These are phyloP conservation scores for Colletotrichum musae DNA, from an alignment of 2,329 filamentous ascomycete species.

Conservation along the genomic window DNA sequence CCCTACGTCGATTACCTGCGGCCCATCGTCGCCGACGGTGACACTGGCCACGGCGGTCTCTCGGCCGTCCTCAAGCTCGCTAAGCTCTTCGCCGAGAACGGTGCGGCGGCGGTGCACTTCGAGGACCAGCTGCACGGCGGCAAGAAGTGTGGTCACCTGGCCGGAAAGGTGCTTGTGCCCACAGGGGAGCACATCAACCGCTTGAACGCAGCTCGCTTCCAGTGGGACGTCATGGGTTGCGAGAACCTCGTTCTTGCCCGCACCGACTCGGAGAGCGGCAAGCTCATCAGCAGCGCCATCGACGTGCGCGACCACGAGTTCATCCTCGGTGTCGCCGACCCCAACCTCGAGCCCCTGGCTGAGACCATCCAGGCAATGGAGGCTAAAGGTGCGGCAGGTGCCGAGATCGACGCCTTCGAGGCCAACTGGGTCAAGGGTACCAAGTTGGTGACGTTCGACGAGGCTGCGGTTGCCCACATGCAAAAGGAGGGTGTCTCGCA, in stretches of 20 bases:
- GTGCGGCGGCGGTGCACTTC: constrained; percentile 95
- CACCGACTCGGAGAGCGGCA: constrained; percentile 95
- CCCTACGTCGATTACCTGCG: constrained; percentile 94
- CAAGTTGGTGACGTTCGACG: constrained; percentile 90
- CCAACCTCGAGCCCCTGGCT: constrained; percentile 82
- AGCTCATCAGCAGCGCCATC: constrained; percentile 89
- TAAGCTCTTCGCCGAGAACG: constrained; percentile 97
- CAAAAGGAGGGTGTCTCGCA: constrained; percentile 74
- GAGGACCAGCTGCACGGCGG: constrained; percentile 98
- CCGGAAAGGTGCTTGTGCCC: constrained; percentile 95
- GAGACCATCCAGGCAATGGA: constrained; percentile 95
- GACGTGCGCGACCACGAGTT: constrained; percentile 97
- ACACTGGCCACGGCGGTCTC: constrained; percentile 94
- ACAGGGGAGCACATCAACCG: constrained; percentile 97
- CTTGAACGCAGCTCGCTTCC: constrained; percentile 90
- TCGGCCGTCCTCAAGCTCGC: constrained; percentile 95
- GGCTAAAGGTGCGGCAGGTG: constrained; percentile 78
- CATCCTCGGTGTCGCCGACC: constrained; percentile 87
- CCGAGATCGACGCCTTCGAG: constrained; percentile 90
- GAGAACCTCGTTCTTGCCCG: constrained; percentile 96
- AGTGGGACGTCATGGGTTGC: constrained; percentile 98
- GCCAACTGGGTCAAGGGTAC: constrained; percentile 90
- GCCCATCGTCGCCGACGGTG: constrained; percentile 95
- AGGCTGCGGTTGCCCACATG: constrained; percentile 86
- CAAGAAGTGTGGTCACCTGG: constrained; percentile 98